These are phyloP conservation scores for Tuber calosporum DNA, from an alignment of 495 filamentous ascomycete species.

Conservation along the genomic window DNA sequence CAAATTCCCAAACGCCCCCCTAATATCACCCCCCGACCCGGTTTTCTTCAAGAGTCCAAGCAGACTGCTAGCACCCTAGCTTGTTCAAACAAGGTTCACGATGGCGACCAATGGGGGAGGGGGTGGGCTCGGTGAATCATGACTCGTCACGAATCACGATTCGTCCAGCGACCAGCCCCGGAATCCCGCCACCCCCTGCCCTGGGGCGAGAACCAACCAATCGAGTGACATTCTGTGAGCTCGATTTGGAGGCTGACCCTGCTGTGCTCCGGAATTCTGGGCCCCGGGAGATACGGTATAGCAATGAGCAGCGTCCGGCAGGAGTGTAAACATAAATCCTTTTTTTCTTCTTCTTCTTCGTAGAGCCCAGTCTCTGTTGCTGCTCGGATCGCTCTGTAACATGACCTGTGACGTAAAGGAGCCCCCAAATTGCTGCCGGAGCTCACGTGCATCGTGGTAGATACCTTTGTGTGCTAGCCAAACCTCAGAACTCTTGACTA, in stretches of 20 bases:
- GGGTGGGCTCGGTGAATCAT: background rate
- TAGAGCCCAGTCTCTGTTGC: background rate
- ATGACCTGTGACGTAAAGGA: background rate
- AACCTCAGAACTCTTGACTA: background rate
- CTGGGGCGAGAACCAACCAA: background rate
- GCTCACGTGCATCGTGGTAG: background rate
- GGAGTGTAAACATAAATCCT: background rate
- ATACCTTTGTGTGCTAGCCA: background rate
- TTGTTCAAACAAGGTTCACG: background rate
- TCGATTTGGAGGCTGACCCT: background rate
- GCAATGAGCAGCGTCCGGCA: background rate
- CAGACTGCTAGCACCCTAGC: background rate
- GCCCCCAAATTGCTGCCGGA: background rate
- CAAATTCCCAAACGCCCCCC: background rate
- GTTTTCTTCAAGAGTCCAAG: background rate
- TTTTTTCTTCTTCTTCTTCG: background rate
- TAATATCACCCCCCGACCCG: background rate
- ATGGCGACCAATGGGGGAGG: background rate
- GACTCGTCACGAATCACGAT: background rate
- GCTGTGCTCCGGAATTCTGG: background rate
- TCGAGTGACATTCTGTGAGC: conserved; percentile 3
- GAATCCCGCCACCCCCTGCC: background rate
- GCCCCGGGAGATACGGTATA: background rate
- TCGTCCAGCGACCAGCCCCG: background rate
- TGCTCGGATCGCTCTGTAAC: background rate